A percentile compares a stretch with the other conserved stretches of the same genome.
phyloP scores from a whole-genome alignment of 768 basidiomycete species.

The Podaxis sp. region DNA sequence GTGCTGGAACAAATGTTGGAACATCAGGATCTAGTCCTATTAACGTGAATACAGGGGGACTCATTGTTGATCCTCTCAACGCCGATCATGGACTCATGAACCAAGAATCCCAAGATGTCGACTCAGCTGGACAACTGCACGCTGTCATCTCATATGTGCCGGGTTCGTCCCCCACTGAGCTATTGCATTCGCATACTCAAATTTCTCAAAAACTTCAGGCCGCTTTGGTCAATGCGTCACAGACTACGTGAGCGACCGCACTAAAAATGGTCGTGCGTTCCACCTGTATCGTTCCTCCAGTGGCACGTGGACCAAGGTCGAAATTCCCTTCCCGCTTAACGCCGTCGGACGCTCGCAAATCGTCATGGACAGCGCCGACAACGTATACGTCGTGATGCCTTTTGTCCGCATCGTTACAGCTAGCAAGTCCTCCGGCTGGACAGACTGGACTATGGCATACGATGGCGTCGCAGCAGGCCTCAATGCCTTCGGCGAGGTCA shows the following conservation, averaged over 20 bases:
- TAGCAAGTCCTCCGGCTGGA: conserved; percentile 42
- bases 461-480: conserved; percentile 38
- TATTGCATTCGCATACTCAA: not conserved
- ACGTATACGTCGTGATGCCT: conserved; percentile 44
- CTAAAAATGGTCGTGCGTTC: conserved; percentile 36
- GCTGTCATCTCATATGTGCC: conserved; percentile 48
- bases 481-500: conserved; percentile 45
- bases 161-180: conserved; percentile 23
- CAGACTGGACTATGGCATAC: conserved; percentile 44
- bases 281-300: conserved; percentile 40
- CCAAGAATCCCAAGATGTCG: conserved; percentile 47
- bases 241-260: conserved; percentile 38
- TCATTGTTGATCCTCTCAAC: conserved; percentile 42
- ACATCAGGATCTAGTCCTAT: conserved; percentile 40
- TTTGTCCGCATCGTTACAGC: conserved; percentile 42
- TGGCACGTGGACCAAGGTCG: conserved; percentile 42
- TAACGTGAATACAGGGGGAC: conserved; percentile 41
- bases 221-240: conserved; percentile 46
- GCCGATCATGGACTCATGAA: conserved; percentile 53
- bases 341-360: conserved; percentile 46
- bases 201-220: conserved; percentile 24
- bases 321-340: conserved; percentile 43
- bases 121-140: conserved; percentile 43
- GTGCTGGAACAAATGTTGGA: conserved; percentile 34
- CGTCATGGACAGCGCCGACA: conserved; percentile 38